Evolutionary conservation across 331 rosid genomes (phyloP).

Genomic region (Acacia pycnantha): DNA sequence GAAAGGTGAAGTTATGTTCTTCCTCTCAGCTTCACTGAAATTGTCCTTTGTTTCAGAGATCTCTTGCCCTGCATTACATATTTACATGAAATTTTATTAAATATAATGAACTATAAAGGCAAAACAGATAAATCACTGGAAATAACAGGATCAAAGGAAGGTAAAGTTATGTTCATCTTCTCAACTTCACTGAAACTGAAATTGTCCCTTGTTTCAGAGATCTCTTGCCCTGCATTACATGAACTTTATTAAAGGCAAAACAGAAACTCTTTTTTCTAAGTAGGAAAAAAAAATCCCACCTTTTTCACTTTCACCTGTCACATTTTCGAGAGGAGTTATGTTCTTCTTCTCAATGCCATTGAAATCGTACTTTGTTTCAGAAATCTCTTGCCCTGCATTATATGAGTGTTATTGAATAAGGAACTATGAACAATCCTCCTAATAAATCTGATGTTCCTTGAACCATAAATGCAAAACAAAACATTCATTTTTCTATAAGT

Average conservation of each 20-base stretch:
- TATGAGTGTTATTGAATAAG: background rate
- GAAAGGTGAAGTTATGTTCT: too few species aligned
- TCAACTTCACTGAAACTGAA: background rate
- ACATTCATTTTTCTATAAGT: background rate
- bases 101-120: background rate
- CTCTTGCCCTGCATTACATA: background rate
- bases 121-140: background rate
- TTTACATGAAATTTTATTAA: background rate
- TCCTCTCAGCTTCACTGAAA: too few species aligned
- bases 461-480: background rate
- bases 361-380: background rate
- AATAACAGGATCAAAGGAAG: conserved; percentile 16
- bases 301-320: background rate
- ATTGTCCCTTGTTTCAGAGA: background rate
- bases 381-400: background rate
- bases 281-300: background rate
- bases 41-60: background rate
- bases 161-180: conserved; percentile 4
- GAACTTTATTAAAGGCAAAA: background rate
- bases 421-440: background rate
- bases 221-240: background rate
- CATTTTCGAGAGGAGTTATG: background rate
- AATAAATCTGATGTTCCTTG: background rate
- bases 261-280: background rate
- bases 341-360: background rate